These are phyloP conservation scores for Candida coleopterorum DNA, from an alignment of 805 yeast genomes.

Conservation along the genomic window DNA sequence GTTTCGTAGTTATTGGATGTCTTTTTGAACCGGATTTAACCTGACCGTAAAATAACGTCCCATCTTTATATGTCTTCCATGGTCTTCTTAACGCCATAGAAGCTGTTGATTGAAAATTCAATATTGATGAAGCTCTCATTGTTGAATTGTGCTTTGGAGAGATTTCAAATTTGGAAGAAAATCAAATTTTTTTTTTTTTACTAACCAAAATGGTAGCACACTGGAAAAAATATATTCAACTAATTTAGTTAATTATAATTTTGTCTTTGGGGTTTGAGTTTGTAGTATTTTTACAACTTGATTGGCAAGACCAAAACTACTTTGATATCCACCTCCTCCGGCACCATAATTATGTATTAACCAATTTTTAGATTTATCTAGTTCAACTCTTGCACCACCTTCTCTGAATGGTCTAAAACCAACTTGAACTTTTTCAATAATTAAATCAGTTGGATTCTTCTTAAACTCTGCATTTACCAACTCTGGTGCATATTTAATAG, in stretches of 20 bases:
- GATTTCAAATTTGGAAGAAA: neutral
- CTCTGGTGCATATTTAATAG: slow-evolving; percentile 38
- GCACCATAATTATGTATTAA: slow-evolving; percentile 67
- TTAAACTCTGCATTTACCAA: slow-evolving; percentile 23
- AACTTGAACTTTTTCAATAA: slow-evolving; percentile 28
- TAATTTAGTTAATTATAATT: too few species aligned
- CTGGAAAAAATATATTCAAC: too few species aligned
- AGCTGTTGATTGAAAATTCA: slow-evolving; percentile 44
- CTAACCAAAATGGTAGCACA: neutral
- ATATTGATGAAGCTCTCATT: slow-evolving; percentile 49
- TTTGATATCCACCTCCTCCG: slow-evolving; percentile 75
- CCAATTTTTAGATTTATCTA: slow-evolving; percentile 24
- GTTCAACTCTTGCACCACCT: slow-evolving; percentile 31
- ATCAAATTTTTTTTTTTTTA: neutral
- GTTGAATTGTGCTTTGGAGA: too few species aligned
- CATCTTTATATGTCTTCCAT: slow-evolving; percentile 83
- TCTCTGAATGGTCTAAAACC: slow-evolving; percentile 37
- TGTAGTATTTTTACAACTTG: slow-evolving; percentile 28
- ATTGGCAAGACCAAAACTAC: slow-evolving; percentile 60
- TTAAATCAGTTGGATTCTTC: slow-evolving; percentile 24
- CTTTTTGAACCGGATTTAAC: slow-evolving; percentile 80
- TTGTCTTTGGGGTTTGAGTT: slow-evolving; percentile 1
- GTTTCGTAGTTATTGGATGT: slow-evolving; percentile 79
- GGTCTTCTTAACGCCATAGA: slow-evolving; percentile 64
- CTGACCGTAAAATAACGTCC: slow-evolving; percentile 76